Evolutionary conservation across 345 rosid genomes (phyloP), one percentile per base, ranked within the genome.

Genomic region (Gossypium sturtianum): DNA sequence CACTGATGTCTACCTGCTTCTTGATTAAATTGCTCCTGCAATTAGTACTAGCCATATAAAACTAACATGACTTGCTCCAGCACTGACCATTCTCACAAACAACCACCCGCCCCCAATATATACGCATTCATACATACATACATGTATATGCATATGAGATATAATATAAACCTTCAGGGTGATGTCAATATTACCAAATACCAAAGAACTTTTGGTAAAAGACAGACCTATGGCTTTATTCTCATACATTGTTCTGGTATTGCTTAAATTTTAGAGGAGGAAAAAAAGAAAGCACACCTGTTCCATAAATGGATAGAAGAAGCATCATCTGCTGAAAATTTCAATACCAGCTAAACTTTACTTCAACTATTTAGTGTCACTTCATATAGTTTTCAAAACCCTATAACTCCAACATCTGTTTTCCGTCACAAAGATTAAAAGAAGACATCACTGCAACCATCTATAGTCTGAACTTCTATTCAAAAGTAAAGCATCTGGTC

Each of bases 1-100:
- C 34, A 29, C 34, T 80, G 77, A 78, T 49, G 82, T 60, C 3
- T 80, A 69, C 57, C 76, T 74, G 72, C 45, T 75, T 71, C 62
- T 68, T 64, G 74, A 73, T 57, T 69, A 23, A 66, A 61, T 19
- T 80, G 84, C 67, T 61, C 87, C 97, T 85, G 83, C 73, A 78
- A 81, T 65, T 12, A 73, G 20, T 34, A 16, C 15, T 75, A 38
- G 25, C 23, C 2, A 53, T 20, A 20, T 9, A 54, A 9, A 66
- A 66, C 38, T 68, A 68, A 68, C 44, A 49, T 9, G 59, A 68
- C 3, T 25, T 68, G 16, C 58, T 49, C 58, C 27, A 25, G 72
- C 13, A 23, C 41, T 22, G 41, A 66, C 41, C 44, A 23, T 22
- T 66, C 38, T 22, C 1, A 19, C 54, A 47, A 45, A 66, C 56